Evolutionary conservation across 2,329 filamentous ascomycete genomes (phyloP), one percentile per base, ranked within the genome.

Genomic region (Volutella citrinella): DNA sequence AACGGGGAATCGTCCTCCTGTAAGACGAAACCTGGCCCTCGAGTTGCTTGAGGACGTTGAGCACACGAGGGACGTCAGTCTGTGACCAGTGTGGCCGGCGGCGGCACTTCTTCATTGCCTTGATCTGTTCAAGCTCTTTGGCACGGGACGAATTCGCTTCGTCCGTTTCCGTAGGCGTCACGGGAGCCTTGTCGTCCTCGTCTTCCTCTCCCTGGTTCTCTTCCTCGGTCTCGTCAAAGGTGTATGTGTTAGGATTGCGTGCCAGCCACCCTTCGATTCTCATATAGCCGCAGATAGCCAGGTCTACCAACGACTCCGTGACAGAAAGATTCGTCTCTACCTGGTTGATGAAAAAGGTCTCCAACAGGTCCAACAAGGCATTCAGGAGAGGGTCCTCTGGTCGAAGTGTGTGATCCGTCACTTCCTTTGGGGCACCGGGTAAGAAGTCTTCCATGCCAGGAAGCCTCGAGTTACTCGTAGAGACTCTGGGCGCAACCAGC

Each of bases 241-340:
- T 67, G 38, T 77, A 85, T 6, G 67, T 64, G 52, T 81, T 69
- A 5, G 86, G 84, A 33, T 83, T 79, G 12, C 87, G 81, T 6
- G 91, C 69, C 19, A 97, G 68, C 91, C 93, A 98, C n/a, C 86
- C 85, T 54, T 96, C 88, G 10, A 96, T 72, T 14, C 82, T 80
- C 54, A 95, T 83, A 43, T 87, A 85, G 6, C 88, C 85, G 49
- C 93, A 97, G 1, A 86, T 80, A 10, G 86, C 86, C 24, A 98
- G 70, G 46, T 87, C 84, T 18, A 94, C 76, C 26, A 97, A 70
- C 1, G 85, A 77, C 51, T 94, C 87, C 0, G 91, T 97, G 3
- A 96, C 70, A 0, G 84, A 85, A 5, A 98, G 67, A 49, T 98
- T 98, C 4, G 86, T 90, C 49, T 96, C 88, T 4, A 97, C 81